phyloP scores from a whole-genome alignment of 1,139 yeast species.

The Saccharomyces hybrid region DNA sequence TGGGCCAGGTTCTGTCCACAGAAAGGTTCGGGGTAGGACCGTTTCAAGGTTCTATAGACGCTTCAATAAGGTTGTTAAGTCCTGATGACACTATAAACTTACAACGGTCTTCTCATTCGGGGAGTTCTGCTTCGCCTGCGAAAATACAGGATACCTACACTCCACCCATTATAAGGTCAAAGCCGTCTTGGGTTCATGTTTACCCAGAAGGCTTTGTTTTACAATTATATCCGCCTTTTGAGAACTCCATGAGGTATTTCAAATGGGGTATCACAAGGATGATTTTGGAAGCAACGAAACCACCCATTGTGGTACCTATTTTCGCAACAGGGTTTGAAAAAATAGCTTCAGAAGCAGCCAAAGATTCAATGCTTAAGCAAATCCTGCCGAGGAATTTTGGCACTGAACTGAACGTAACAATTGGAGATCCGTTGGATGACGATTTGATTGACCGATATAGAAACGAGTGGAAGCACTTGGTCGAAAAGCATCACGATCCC shows the following conservation, averaged over 20 bases:
- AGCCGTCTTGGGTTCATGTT: slow-evolving; percentile 85
- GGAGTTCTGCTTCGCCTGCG: neutral
- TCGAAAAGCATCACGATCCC: slow-evolving; percentile 45
- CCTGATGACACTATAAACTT: slow-evolving; percentile 8
- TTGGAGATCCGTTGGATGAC: slow-evolving; percentile 70
- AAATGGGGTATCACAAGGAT: slow-evolving; percentile 92
- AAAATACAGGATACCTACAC: slow-evolving; percentile 22
- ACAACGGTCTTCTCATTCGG: neutral
- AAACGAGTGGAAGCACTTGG: slow-evolving; percentile 57
- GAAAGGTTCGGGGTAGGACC: slow-evolving; percentile 88
- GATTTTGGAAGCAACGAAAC: slow-evolving; percentile 68
- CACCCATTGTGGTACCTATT: slow-evolving; percentile 87
- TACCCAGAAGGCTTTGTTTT: slow-evolving; percentile 94
- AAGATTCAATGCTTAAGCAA: slow-evolving; percentile 45
- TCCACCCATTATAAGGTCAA: slow-evolving; percentile 46
- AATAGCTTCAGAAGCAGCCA: slow-evolving; percentile 71
- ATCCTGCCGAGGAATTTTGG: slow-evolving; percentile 62
- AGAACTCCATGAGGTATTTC: slow-evolving; percentile 84
- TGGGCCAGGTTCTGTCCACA: slow-evolving; percentile 83
- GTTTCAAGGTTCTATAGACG: slow-evolving; percentile 84
- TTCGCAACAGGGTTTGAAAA: slow-evolving; percentile 82
- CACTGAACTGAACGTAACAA: slow-evolving; percentile 55
- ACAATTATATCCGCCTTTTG: slow-evolving; percentile 71
- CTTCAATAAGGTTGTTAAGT: slow-evolving; percentile 75
- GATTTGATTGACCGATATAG: slow-evolving; percentile 51